These are phyloP conservation scores for Gracilaria vermiculophylla DNA, from an alignment of 23 red algal species.

Conservation along the genomic window DNA sequence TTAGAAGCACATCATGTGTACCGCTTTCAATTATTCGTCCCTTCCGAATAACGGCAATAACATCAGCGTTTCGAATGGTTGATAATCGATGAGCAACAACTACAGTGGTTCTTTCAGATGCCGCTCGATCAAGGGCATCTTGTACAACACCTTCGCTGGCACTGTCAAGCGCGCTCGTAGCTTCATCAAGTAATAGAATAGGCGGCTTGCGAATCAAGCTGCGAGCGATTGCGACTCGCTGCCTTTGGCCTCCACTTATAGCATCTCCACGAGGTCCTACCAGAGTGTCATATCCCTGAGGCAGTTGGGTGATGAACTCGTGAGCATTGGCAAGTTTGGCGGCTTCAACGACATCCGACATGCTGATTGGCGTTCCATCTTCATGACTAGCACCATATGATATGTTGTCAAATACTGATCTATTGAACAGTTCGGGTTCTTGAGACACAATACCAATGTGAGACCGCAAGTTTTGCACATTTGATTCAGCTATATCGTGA, in stretches of 20 bases:
- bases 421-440: constrained; percentile 81
- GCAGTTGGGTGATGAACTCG: constrained; percentile 74
- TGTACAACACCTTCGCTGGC: constrained; percentile 79
- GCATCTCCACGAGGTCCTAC: constrained; percentile 82
- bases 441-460: constrained; percentile 89
- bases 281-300: constrained; percentile 78
- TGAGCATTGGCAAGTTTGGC: constrained; percentile 83
- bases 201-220: constrained; percentile 73
- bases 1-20: constrained; percentile 76
- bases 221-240: constrained; percentile 92
- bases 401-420: constrained; percentile 84
- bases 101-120: constrained; percentile 67
- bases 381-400: constrained; percentile 65
- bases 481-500: constrained; percentile 11
- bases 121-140: constrained; percentile 73
- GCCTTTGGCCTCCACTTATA: constrained; percentile 88
- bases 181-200: constrained; percentile 85
- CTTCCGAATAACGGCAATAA: constrained; percentile 82
- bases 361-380: constrained; percentile 50
- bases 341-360: constrained; percentile 67
- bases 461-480: constrained; percentile 56
- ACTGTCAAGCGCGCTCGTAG: constrained; percentile 88
- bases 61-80: constrained; percentile 70
- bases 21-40: constrained; percentile 83
- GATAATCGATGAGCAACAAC: constrained; percentile 92